Conservation (phyloP, 2,329 filamentous ascomycete species). For the Pseudogymnoascus sp. region DNA sequence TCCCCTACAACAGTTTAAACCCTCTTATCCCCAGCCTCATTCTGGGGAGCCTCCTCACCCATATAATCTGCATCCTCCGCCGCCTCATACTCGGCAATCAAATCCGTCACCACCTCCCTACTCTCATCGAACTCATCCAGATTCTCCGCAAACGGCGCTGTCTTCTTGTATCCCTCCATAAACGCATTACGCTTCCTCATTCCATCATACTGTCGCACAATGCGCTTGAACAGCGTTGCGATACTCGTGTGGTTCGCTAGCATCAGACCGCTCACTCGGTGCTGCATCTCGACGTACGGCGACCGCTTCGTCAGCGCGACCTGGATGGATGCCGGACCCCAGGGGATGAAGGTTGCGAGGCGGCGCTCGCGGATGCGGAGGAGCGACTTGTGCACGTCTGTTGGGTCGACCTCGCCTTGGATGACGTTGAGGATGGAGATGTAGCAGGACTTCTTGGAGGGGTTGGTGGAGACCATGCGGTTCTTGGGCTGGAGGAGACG, state of each 20-base stretch:
- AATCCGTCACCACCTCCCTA: slow-evolving; percentile 79
- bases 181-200: slow-evolving; percentile 96
- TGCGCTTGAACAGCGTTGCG: slow-evolving; percentile 90
- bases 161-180: slow-evolving; percentile 92
- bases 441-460: slow-evolving; percentile 96
- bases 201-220: slow-evolving; percentile 84
- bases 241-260: slow-evolving; percentile 97
- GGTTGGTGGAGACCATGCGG: slow-evolving; percentile 94
- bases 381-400: slow-evolving; percentile 96
- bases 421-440: slow-evolving; percentile 99
- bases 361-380: slow-evolving; percentile 90
- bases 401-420: slow-evolving; percentile 95
- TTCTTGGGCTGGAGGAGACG: slow-evolving; percentile 95
- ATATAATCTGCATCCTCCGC: slow-evolving; percentile 88
- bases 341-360: slow-evolving; percentile 93
- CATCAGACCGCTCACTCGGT: slow-evolving; percentile 94
- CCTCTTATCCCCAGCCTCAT: slow-evolving; percentile 1
- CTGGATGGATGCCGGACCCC: slow-evolving; percentile 96
- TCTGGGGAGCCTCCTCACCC: slow-evolving; percentile 31
- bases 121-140: slow-evolving; percentile 94
- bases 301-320: slow-evolving; percentile 95
- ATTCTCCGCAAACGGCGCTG: slow-evolving; percentile 85
- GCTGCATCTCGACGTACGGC: slow-evolving; percentile 88
- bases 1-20: background rate
- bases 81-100: slow-evolving; percentile 92